These are phyloP conservation scores for Dactylorhiza incarnata DNA, from an alignment of 106 monocot genomes.

Conservation along the genomic window DNA sequence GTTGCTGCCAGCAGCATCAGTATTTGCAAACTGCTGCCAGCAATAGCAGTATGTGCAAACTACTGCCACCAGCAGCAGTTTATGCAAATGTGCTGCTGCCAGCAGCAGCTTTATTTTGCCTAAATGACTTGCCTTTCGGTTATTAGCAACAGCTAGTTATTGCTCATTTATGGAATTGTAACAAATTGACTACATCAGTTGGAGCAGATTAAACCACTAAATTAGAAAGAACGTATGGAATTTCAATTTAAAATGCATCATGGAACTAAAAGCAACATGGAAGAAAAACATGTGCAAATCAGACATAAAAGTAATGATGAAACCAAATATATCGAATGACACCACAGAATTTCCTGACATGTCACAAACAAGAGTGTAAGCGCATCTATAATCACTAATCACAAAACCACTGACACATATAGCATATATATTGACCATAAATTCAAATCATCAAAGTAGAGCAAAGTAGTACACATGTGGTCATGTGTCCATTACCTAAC, in stretches of 20 bases:
- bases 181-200: constrained; percentile 64
- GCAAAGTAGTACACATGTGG: too few relatives aligned
- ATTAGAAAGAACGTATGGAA: background rate
- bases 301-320: background rate
- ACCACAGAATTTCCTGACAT: background rate
- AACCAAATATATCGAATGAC: background rate
- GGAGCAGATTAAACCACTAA: background rate
- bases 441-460: too few relatives aligned
- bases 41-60: too few relatives aligned
- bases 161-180: constrained; percentile 68
- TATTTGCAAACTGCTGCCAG: too few relatives aligned
- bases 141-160: constrained; percentile 70
- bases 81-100: too few relatives aligned
- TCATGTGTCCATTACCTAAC: too few relatives aligned
- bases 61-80: too few relatives aligned
- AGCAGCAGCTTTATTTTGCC: too few relatives aligned
- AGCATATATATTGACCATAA: too few relatives aligned
- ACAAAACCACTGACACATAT: background rate
- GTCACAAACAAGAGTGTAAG: background rate
- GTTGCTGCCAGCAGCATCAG: too few relatives aligned
- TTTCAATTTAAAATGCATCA: too few relatives aligned
- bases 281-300: background rate
- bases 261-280: background rate
- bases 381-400: background rate
- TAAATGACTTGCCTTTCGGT: constrained; percentile 44